A percentile compares a stretch with the other conserved stretches of the same genome.
Conservation (phyloP, 371 early-diverging fungal species). For the Batrachochytrium dendrobatidis region DNA sequence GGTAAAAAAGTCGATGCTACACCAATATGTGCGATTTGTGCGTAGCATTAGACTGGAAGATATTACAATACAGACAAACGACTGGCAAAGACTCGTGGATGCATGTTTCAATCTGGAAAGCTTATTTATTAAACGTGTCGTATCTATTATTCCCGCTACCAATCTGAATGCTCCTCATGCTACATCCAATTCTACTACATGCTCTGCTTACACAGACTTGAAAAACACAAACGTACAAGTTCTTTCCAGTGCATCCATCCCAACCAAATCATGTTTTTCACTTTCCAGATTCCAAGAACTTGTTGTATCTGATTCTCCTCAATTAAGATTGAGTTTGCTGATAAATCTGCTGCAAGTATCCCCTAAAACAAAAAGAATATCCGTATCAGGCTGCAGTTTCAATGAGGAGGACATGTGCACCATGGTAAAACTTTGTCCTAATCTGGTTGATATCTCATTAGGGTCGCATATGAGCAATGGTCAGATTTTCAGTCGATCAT, state of each 20-base stretch:
- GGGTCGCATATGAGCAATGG: slow-evolving; percentile 1
- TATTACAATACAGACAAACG: not conserved
- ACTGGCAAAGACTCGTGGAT: not conserved
- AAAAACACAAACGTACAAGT: too few species aligned
- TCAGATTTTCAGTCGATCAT: not conserved
- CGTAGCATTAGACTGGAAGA: not conserved
- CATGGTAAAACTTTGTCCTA: not conserved
- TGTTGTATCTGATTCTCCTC: not conserved
- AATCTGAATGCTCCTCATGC: too few species aligned
- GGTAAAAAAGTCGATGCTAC: not conserved
- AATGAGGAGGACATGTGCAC: slow-evolving; percentile 1
- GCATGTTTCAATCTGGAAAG: not conserved
- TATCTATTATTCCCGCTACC: too few species aligned
- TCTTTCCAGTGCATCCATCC: too few species aligned
- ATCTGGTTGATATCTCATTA: not conserved
- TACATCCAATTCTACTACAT: too few species aligned
- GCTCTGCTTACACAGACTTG: too few species aligned
- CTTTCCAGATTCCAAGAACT: not conserved
- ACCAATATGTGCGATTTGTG: not conserved
- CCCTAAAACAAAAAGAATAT: not conserved
- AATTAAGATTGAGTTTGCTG: not conserved
- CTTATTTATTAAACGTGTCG: too few species aligned
- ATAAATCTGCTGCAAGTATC: not conserved
- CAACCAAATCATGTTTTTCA: too few species aligned
- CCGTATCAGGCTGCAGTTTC: slow-evolving; percentile 1